phyloP scores from a whole-genome alignment of 1,139 yeast genomes.

The Candida sanyaensis region DNA sequence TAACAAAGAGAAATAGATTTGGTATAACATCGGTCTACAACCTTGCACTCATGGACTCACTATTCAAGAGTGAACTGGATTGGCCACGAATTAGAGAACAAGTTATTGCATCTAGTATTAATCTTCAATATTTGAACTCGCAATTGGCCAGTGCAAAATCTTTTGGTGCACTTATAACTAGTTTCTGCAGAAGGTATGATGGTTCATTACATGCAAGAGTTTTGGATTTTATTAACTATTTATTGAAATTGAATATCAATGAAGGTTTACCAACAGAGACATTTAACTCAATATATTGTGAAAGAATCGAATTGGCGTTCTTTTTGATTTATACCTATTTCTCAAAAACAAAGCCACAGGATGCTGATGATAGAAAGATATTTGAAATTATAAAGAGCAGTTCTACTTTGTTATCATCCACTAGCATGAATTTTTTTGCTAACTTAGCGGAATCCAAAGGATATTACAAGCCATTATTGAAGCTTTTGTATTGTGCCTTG shows the following conservation, averaged over 20 bases:
- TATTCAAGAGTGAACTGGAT: constrained; percentile 45
- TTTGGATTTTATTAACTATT: constrained; percentile 45
- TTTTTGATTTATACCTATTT: constrained; percentile 56
- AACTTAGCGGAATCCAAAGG: constrained; percentile 42
- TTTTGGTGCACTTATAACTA: constrained; percentile 75
- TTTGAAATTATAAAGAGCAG: constrained; percentile 43
- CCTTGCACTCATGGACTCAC: constrained; percentile 60
- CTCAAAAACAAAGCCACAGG: constrained; percentile 21
- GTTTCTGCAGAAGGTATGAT: constrained; percentile 51
- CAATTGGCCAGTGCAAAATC: constrained; percentile 73
- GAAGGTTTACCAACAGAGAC: constrained; percentile 54
- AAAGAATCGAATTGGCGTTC: constrained; percentile 71
- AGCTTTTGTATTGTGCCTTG: constrained; percentile 56
- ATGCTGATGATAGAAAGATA: constrained; percentile 26
- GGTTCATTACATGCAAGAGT: constrained; percentile 36
- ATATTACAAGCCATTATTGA: constrained; percentile 59
- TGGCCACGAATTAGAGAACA: constrained; percentile 58
- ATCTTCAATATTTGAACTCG: constrained; percentile 63
- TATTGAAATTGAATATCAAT: constrained; percentile 53
- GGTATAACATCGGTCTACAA: constrained; percentile 62
- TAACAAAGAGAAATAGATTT: constrained; percentile 48
- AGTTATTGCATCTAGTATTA: constrained; percentile 61
- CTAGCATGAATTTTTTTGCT: constrained; percentile 45
- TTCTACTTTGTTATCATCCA: constrained; percentile 45
- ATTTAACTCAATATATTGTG: constrained; percentile 55